A percentile compares a stretch with the other conserved stretches of the same genome.
phyloP scores from a whole-genome alignment of 768 basidiomycete species.

The Mycena crocata region DNA sequence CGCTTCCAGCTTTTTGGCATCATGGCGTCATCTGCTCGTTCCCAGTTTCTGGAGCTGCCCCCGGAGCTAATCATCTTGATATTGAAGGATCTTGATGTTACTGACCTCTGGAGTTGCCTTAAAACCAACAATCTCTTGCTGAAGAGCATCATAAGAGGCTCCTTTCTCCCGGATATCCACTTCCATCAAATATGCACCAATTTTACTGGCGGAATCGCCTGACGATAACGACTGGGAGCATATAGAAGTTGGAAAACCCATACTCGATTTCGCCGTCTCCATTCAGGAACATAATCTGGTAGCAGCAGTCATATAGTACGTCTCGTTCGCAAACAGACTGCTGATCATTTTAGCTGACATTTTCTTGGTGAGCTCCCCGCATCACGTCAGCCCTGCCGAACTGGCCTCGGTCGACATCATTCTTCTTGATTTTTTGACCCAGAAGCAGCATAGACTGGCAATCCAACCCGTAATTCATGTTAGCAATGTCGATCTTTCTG shows the following conservation, averaged over 20 bases:
- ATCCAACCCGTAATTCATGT: neutral
- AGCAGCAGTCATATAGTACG: neutral
- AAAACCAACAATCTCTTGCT: neutral
- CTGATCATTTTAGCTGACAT: too few species aligned
- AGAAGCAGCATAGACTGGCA: neutral
- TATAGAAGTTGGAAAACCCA: neutral
- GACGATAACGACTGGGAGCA: neutral
- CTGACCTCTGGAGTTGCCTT: neutral
- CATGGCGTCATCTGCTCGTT: too few species aligned
- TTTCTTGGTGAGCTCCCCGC: neutral
- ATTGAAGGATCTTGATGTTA: neutral
- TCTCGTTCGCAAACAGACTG: neutral
- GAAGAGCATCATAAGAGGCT: neutral
- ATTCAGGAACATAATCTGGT: slow-evolving; percentile 1
- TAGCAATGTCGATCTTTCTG: neutral
- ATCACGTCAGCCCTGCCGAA: neutral
- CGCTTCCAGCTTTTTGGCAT: too few species aligned
- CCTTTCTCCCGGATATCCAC: neutral
- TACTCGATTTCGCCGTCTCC: neutral
- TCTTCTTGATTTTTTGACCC: neutral
- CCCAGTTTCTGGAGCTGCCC: neutral
- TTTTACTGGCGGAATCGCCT: neutral
- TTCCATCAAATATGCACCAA: neutral
- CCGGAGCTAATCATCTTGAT: neutral
- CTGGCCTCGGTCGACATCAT: neutral